phyloP scores from a whole-genome alignment of 2,329 filamentous ascomycete genomes.

The Stagonosporopsis vannaccii region DNA sequence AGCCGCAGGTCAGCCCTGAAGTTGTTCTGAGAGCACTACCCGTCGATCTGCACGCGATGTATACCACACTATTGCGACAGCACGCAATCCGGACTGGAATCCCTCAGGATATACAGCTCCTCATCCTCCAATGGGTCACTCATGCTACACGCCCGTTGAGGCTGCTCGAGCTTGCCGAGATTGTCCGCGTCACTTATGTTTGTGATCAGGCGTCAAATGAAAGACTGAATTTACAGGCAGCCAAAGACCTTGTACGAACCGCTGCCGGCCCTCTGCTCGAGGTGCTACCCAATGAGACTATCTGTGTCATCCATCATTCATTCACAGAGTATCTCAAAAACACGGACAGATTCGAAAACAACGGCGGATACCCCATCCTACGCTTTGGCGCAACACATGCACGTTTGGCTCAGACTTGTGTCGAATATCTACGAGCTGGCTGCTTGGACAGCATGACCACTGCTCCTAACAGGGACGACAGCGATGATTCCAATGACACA shows the following conservation, averaged over 20 bases:
- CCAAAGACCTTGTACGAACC: conserved; percentile 43
- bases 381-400: conserved; percentile 15
- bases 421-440: conserved; percentile 23
- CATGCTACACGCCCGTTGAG: conserved; percentile 54
- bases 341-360: conserved; percentile 3
- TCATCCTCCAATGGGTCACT: conserved; percentile 53
- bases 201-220: not conserved
- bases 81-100: conserved; percentile 46
- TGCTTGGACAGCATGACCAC: conserved; percentile 11
- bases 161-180: conserved; percentile 52
- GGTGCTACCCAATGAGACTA: conserved; percentile 54
- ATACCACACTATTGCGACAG: conserved; percentile 49
- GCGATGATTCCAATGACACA: not conserved
- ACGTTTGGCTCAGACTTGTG: conserved; percentile 19
- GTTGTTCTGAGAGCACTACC: conserved; percentile 46
- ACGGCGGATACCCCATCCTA: conserved; percentile 17
- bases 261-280: conserved; percentile 55
- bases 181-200: conserved; percentile 24
- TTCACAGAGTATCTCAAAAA: conserved; percentile 56
- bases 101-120: conserved; percentile 41
- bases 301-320: conserved; percentile 58
- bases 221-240: not conserved
- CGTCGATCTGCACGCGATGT: conserved; percentile 50
- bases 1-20: conserved; percentile 30
- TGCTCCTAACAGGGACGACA: not conserved